Evolutionary conservation across 2,329 filamentous ascomycete species (phyloP), one percentile per base, ranked within the genome.

Genomic region (Pseudopithomyces maydicus): DNA sequence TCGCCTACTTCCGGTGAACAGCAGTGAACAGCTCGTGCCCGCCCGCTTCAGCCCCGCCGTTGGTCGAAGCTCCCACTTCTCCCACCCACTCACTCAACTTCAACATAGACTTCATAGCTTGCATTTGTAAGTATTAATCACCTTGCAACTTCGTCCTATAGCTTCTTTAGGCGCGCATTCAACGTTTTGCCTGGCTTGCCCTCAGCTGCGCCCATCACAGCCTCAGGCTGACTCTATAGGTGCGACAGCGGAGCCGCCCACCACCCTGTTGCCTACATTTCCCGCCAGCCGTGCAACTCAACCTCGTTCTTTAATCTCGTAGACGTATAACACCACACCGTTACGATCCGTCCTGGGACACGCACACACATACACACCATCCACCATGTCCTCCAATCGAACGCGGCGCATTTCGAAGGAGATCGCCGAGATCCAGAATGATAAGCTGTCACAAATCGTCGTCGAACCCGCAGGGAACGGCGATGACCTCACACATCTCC

Each of bases 401-500:
- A 79, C 80, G 52, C 81, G 85, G 62, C 84, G 86, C 57, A 84
- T 95, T 52, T 80, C 85, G 62, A 94, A 93, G 77, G 91, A 95
- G 82, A 82, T 95, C 54, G 79, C 80, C 59, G 91, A 94, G 70
- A 91, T 95, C 64, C 78, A 87, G 48, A 81, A 82, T 58, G 95
- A 99, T 72, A 83, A 85, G 54, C 85, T 86, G 59, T 96, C 92
- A 19, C 88, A 91, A 58, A 91, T 98, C 68, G 83, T 82, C 29
- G 91, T 90, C 14, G 81, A 86, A 52, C 83, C 88, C 1, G 79
- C 87, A 55, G 83, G 80, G 29, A 79, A 85, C 59, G 85, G 85
- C 45, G 84, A 86, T 61, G 90, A 92, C 76, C 80, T 98, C 55
- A 91, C 88, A 56, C 90, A 94, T 70, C 86, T 99, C 60, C 88